Percentiles rank a stretch among this genome's conserved stretches.
Conservation (phyloP, 2,329 filamentous ascomycete genomes). For the Colletotrichum lentis region DNA sequence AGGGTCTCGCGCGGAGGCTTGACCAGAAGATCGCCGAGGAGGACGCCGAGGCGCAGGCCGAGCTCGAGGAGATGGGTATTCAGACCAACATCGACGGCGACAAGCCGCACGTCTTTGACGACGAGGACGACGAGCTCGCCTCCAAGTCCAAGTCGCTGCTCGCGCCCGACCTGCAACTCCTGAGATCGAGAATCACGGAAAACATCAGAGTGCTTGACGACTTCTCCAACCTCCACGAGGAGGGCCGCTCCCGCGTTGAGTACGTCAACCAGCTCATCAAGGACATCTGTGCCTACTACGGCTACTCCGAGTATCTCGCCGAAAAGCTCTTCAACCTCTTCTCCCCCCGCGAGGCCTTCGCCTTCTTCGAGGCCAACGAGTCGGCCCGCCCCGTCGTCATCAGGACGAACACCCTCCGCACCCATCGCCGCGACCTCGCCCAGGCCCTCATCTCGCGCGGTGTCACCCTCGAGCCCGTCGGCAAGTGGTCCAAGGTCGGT, state of each 20-base stretch:
- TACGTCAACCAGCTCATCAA: conserved; percentile 87
- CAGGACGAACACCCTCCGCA: conserved; percentile 92
- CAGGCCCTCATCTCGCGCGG: conserved; percentile 95
- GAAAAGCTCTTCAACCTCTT: conserved; percentile 96
- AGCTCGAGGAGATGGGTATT: conserved; percentile 83
- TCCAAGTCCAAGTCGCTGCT: conserved; percentile 70
- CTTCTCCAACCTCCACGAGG: conserved; percentile 81
- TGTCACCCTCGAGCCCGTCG: conserved; percentile 93
- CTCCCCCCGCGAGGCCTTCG: conserved; percentile 90
- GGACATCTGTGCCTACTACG: conserved; percentile 96
- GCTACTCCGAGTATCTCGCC: conserved; percentile 92
- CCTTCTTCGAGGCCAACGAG: conserved; percentile 99
- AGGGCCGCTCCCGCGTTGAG: conserved; percentile 82
- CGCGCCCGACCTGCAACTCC: conserved; percentile 87
- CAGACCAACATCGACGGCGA: conserved; percentile 94
- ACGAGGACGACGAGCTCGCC: conserved; percentile 67
- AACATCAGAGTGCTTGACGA: conserved; percentile 91
- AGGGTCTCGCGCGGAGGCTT: conserved; percentile 84
- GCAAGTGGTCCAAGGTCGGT: conserved; percentile 98
- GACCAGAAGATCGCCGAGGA: conserved; percentile 81
- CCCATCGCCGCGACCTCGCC: conserved; percentile 79
- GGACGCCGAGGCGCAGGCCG: conserved; percentile 82
- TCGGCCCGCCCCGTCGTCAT: conserved; percentile 92
- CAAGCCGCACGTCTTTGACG: conserved; percentile 71
- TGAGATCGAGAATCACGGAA: conserved; percentile 89